Conservation (phyloP, 306 rosid genomes). For the Cucurbita maxima region DNA sequence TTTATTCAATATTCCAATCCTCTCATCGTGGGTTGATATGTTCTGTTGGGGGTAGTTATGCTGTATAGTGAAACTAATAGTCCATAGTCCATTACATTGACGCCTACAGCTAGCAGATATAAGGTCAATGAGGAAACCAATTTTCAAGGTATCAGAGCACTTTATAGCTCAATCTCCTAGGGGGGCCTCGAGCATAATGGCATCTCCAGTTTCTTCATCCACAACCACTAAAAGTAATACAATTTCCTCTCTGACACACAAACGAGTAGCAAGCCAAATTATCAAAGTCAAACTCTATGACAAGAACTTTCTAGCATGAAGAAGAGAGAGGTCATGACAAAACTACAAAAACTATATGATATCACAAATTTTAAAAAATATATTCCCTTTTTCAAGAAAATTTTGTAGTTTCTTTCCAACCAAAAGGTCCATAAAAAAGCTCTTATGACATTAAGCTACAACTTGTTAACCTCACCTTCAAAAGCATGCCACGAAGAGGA, state of each 20-base stretch:
- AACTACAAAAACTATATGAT: too few species aligned
- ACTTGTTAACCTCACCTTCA: too few species aligned
- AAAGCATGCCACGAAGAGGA: too few species aligned
- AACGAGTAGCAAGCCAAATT: too few species aligned
- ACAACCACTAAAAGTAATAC: neutral
- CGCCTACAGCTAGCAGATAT: neutral
- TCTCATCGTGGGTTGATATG: neutral
- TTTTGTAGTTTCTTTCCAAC: too few species aligned
- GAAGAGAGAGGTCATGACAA: too few species aligned
- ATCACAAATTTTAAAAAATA: too few species aligned
- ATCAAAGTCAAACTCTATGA: too few species aligned
- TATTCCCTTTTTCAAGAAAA: too few species aligned
- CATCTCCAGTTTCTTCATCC: neutral
- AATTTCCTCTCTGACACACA: neutral
- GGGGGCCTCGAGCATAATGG: neutral
- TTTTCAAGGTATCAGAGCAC: neutral
- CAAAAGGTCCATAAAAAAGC: too few species aligned
- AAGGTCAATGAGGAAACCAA: neutral
- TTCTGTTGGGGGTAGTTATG: neutral
- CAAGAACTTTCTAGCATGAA: too few species aligned
- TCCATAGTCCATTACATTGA: neutral
- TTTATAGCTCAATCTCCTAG: neutral
- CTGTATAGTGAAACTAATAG: neutral
- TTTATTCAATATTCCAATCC: neutral
- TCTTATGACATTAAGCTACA: too few species aligned